These are phyloP conservation scores for Bifiguratus adelaidae DNA, from an alignment of 192 early-diverging fungal species.

Conservation along the genomic window DNA sequence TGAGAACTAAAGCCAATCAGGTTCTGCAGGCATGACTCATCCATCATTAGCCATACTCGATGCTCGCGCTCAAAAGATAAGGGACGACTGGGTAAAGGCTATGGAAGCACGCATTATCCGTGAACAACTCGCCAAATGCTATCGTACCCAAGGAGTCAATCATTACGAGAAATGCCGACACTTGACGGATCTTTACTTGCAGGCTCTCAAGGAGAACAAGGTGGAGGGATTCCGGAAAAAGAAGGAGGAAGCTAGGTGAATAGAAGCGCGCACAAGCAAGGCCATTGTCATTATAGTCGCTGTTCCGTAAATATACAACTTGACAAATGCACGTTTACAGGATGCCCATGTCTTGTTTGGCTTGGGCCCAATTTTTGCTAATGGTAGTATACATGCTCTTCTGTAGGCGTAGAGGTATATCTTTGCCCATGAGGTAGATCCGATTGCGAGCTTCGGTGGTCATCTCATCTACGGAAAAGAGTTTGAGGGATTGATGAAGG, in stretches of 20 bases:
- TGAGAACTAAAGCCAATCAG: background rate
- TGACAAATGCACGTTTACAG: too few species aligned
- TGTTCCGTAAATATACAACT: too few species aligned
- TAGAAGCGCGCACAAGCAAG: too few species aligned
- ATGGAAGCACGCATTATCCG: constrained; percentile 79
- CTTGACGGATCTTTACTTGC: constrained; percentile 74
- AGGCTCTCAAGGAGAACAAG: constrained; percentile 38
- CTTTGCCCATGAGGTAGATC: constrained; percentile 79
- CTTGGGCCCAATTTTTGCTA: constrained; percentile 25
- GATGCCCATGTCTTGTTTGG: too few species aligned
- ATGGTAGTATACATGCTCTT: constrained; percentile 47
- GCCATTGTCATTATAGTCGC: too few species aligned
- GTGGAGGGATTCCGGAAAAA: constrained; percentile 42
- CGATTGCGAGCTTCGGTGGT: constrained; percentile 55
- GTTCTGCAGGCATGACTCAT: background rate
- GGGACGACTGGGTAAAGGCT: constrained; percentile 84
- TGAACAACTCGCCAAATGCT: constrained; percentile 86
- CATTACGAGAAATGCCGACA: constrained; percentile 87
- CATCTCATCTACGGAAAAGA: constrained; percentile 7
- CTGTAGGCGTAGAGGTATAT: constrained; percentile 53
- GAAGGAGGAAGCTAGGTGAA: too few species aligned
- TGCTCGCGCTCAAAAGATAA: constrained; percentile 68
- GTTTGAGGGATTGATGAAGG: constrained; percentile 38
- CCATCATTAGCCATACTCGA: constrained; percentile 37
- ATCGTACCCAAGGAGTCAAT: constrained; percentile 87